These are phyloP conservation scores for Puccinia horiana DNA, from an alignment of 1,284 basidiomycete species.

Conservation along the genomic window DNA sequence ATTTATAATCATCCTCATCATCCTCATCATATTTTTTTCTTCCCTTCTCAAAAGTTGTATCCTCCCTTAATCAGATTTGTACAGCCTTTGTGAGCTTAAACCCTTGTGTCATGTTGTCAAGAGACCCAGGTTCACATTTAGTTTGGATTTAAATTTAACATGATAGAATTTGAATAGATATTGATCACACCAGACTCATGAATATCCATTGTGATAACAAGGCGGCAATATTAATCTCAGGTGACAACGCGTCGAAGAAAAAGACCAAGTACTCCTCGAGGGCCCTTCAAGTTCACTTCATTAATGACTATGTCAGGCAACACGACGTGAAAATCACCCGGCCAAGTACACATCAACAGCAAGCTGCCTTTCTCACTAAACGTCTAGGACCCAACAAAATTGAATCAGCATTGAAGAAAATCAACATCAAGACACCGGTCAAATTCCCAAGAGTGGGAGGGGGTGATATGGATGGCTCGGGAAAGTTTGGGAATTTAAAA, in stretches of 20 bases:
- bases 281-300: neutral
- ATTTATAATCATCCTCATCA: too few species aligned
- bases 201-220: constrained; percentile 6
- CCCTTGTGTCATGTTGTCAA: too few species aligned
- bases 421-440: neutral
- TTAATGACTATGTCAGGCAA: neutral
- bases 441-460: neutral
- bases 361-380: neutral
- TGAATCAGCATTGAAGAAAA: neutral
- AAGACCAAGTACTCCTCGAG: neutral
- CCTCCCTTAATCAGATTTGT: too few species aligned
- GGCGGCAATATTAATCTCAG: neutral
- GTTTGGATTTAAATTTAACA: too few species aligned
- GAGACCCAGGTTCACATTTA: too few species aligned
- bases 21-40: too few species aligned
- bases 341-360: neutral
- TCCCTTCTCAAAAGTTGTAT: too few species aligned
- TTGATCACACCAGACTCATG: neutral
- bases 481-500: too few species aligned
- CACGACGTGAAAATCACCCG: neutral
- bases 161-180: too few species aligned
- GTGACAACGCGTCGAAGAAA: constrained; percentile 5
- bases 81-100: too few species aligned
- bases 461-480: too few species aligned
- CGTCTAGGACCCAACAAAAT: neutral